Conservation (phyloP, 192 early-diverging fungal species). For the Mortierella hygrophila region DNA sequence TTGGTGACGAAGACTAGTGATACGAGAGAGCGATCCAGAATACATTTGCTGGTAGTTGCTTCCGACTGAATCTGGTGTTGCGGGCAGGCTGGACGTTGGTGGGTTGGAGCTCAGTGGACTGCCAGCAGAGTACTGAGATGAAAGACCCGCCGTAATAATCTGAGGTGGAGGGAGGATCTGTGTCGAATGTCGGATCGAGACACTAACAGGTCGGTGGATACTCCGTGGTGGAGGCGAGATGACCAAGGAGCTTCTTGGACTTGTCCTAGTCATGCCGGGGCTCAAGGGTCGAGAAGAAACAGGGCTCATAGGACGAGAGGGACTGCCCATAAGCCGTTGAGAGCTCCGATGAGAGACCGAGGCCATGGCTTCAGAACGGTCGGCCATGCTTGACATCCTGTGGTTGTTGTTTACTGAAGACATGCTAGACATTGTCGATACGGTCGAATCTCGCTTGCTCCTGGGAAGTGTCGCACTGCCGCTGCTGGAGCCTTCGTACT, state of each 20-base stretch:
- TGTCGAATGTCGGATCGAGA: slow-evolving; percentile 42
- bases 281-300: slow-evolving; percentile 37
- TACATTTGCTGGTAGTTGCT: not conserved
- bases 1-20: slow-evolving; percentile 35
- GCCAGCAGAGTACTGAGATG: slow-evolving; percentile 1
- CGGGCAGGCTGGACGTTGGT: slow-evolving; percentile 29
- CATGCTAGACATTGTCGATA: slow-evolving; percentile 25
- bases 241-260: slow-evolving; percentile 44
- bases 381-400: slow-evolving; percentile 13
- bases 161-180: slow-evolving; percentile 48
- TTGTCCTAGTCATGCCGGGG: slow-evolving; percentile 26
- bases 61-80: slow-evolving; percentile 3
- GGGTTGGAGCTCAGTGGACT: slow-evolving; percentile 10
- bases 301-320: slow-evolving; percentile 30
- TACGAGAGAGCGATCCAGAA: slow-evolving; percentile 22
- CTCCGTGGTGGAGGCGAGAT: slow-evolving; percentile 49
- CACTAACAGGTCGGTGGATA: slow-evolving; percentile 38
- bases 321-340: slow-evolving; percentile 6
- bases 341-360: slow-evolving; percentile 1
- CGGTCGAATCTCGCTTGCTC: slow-evolving; percentile 39
- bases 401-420: not conserved
- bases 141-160: slow-evolving; percentile 13
- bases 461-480: slow-evolving; percentile 32
- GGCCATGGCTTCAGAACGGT: not conserved
- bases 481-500: slow-evolving; percentile 3